Conservation (phyloP, 2,329 filamentous ascomycete genomes). For the Exophiala sp. region DNA sequence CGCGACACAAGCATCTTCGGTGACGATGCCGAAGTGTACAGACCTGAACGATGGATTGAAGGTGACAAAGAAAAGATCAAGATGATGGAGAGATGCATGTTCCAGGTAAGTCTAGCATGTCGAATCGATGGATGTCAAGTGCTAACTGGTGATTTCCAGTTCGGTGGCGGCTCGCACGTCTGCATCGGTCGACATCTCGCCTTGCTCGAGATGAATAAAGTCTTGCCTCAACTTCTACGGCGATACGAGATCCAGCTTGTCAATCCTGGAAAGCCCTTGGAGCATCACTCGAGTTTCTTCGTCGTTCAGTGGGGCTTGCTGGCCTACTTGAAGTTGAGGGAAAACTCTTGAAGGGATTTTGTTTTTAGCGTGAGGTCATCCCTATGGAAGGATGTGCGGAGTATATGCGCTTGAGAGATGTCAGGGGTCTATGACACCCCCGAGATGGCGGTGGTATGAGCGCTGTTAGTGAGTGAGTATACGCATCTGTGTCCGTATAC, state of each 20-base stretch:
- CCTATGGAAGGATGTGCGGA: no score
- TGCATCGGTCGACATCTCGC: slow-evolving; percentile 57
- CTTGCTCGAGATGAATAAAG: slow-evolving; percentile 58
- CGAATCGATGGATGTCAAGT: not conserved
- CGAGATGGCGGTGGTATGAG: no score
- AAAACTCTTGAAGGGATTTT: slow-evolving; percentile 5
- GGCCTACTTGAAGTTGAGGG: slow-evolving; percentile 45
- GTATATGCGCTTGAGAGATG: no score
- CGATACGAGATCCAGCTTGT: slow-evolving; percentile 54
- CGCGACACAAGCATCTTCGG: slow-evolving; percentile 41
- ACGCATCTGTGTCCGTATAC: no score
- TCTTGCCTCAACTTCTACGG: slow-evolving; percentile 53
- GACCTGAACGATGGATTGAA: slow-evolving; percentile 46
- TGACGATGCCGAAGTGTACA: slow-evolving; percentile 38
- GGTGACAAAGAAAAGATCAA: slow-evolving; percentile 30
- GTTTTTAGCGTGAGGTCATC: no score
- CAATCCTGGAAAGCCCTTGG: slow-evolving; percentile 49
- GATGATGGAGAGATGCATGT: slow-evolving; percentile 56
- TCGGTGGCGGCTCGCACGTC: slow-evolving; percentile 53
- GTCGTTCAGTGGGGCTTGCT: slow-evolving; percentile 57
- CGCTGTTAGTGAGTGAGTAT: no score
- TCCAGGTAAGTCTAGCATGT: slow-evolving; percentile 43
- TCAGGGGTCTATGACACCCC: no score
- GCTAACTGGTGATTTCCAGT: slow-evolving; percentile 28
- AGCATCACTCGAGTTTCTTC: slow-evolving; percentile 57